Percentiles rank a stretch among this genome's conserved stretches.
Conservation (phyloP, 2,329 filamentous ascomycete genomes). For the Colletotrichum noveboracense region DNA sequence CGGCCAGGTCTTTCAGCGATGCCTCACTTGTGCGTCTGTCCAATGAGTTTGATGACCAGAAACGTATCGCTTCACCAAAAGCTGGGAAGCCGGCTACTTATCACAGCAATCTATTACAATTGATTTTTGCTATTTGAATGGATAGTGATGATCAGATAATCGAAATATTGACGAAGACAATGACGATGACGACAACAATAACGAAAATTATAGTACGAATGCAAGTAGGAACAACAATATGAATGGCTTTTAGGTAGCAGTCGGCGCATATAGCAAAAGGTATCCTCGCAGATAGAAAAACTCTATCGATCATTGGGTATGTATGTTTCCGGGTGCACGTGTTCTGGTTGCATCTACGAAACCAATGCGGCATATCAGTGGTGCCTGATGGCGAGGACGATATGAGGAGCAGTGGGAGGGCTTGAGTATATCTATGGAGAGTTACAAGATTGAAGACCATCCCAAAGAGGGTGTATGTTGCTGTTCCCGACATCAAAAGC, state of each 20-base stretch:
- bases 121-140: background rate
- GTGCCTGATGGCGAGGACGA: background rate
- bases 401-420: background rate
- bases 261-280: background rate
- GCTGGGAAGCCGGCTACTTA: background rate
- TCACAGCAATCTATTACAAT: background rate
- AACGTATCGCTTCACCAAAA: background rate
- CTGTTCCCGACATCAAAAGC: background rate
- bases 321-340: background rate
- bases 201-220: background rate
- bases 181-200: rapidly evolving
- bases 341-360: background rate
- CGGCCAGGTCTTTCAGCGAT: background rate
- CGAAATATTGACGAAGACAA: background rate
- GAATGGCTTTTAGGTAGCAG: background rate
- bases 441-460: background rate
- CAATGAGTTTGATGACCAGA: background rate
- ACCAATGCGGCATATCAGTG: background rate
- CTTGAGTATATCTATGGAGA: background rate
- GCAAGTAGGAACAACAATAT: background rate
- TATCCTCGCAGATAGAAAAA: background rate
- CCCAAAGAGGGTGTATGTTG: background rate
- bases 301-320: background rate
- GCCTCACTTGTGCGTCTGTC: background rate
- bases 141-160: background rate